phyloP scores from a whole-genome alignment of 192 early-diverging fungal genomes.

The Chytriomyces sp. region DNA sequence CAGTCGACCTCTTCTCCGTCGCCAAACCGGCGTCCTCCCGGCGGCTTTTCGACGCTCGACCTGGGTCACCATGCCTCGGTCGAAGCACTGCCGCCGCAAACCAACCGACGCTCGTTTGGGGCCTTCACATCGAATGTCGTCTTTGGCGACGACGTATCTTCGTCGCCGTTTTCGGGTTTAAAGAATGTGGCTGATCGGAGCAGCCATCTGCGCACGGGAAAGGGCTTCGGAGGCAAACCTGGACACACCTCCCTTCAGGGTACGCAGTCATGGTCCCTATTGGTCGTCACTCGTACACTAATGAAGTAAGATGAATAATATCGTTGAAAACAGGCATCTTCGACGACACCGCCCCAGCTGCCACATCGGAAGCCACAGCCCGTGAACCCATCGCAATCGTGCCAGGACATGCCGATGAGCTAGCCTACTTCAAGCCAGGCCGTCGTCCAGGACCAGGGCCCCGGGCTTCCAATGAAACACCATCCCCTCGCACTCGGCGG shows the following conservation, averaged over 20 bases:
- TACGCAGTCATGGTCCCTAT: neutral
- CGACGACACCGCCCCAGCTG: neutral
- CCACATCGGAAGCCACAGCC: neutral
- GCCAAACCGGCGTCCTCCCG: too few species aligned
- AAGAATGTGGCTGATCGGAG: neutral
- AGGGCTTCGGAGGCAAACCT: too few species aligned
- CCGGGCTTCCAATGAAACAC: neutral
- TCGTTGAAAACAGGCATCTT: neutral
- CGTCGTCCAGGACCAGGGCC: neutral
- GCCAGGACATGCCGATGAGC: neutral
- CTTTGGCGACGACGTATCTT: conserved; percentile 6
- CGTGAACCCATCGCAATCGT: neutral
- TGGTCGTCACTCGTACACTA: neutral
- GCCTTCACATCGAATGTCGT: conserved; percentile 6
- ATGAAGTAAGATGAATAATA: neutral
- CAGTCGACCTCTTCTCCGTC: too few species aligned
- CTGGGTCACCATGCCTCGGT: too few species aligned
- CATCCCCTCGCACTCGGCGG: neutral
- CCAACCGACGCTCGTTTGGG: too few species aligned
- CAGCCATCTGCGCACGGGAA: neutral
- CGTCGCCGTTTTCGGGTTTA: neutral
- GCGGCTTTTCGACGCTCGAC: too few species aligned
- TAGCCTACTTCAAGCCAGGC: neutral
- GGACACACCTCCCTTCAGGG: neutral
- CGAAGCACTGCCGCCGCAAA: too few species aligned